Percentiles rank a stretch among this genome's conserved stretches.
Evolutionary conservation across 257 asterid species (phyloP).

Genomic region (Galeopsis tetrahit): DNA sequence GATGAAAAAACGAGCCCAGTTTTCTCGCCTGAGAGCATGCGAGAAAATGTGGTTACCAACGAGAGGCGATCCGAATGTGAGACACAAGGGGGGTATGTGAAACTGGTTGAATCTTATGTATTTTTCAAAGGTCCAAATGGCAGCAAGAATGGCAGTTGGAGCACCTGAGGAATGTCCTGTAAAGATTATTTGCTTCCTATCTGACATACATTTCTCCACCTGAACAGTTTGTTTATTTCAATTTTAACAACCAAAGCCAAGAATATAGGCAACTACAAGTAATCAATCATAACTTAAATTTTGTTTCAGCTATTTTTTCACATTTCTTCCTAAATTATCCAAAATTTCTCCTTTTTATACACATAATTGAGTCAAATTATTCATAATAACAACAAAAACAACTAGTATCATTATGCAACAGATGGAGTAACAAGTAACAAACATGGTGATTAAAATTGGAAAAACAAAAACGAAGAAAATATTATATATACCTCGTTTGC

Average conservation of each 20-base stretch:
- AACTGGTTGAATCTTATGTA: slow-evolving; percentile 43
- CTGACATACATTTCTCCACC: slow-evolving; percentile 74
- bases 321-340: too few relatives aligned
- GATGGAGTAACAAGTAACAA: too few relatives aligned
- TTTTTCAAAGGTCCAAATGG: slow-evolving; percentile 81
- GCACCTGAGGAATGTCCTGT: slow-evolving; percentile 90
- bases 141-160: slow-evolving; percentile 67
- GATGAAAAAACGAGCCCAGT: slow-evolving; percentile 67
- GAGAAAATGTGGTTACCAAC: slow-evolving; percentile 61
- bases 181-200: slow-evolving; percentile 69
- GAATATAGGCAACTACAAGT: background rate
- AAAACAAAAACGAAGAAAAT: too few relatives aligned
- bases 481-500: slow-evolving; percentile 48
- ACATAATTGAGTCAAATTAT: too few relatives aligned
- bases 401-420: too few relatives aligned
- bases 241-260: slow-evolving; percentile 4
- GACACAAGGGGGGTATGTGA: slow-evolving; percentile 51
- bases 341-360: too few relatives aligned
- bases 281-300: too few relatives aligned
- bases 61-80: slow-evolving; percentile 88
- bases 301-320: too few relatives aligned
- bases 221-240: slow-evolving; percentile 35
- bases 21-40: slow-evolving; percentile 79
- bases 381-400: too few relatives aligned
- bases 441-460: too few relatives aligned